These are phyloP conservation scores for Apiospora phragmitis DNA, from an alignment of 2,329 filamentous ascomycete species.

Conservation along the genomic window DNA sequence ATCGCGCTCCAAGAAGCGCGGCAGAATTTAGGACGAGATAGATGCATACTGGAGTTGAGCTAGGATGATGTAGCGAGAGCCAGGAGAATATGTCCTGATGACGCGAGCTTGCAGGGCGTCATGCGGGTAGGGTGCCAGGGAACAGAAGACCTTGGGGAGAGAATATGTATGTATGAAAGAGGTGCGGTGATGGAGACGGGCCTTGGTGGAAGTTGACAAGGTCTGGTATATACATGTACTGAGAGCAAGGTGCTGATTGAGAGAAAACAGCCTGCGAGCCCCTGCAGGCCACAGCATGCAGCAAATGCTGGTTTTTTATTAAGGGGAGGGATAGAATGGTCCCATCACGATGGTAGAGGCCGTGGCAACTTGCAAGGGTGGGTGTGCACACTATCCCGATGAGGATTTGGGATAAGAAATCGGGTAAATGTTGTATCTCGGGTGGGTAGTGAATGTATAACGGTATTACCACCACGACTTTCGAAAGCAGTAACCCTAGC, in stretches of 20 bases:
- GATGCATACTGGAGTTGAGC: slow-evolving; percentile 7
- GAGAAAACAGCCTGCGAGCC: neutral
- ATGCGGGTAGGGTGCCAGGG: slow-evolving; percentile 8
- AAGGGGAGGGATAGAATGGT: slow-evolving; percentile 11
- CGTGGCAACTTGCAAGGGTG: slow-evolving; percentile 9
- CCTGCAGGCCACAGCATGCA: slow-evolving; percentile 10
- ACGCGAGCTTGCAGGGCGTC: slow-evolving; percentile 8
- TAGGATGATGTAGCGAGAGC: slow-evolving; percentile 5
- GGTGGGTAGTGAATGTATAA: neutral
- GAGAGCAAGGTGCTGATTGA: neutral
- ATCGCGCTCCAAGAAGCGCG: neutral
- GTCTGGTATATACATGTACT: slow-evolving; percentile 8
- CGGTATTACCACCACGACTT: neutral
- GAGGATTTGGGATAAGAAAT: slow-evolving; percentile 8
- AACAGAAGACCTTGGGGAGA: slow-evolving; percentile 1
- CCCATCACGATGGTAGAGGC: slow-evolving; percentile 10
- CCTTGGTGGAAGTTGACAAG: neutral
- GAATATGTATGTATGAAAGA: slow-evolving; percentile 6
- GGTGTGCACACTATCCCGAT: slow-evolving; percentile 7
- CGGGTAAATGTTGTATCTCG: slow-evolving; percentile 9
- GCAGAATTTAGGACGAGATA: slow-evolving; percentile 6
- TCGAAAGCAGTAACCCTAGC: neutral
- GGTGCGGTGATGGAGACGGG: slow-evolving; percentile 4
- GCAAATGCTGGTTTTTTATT: slow-evolving; percentile 9
- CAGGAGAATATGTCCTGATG: neutral